Base-by-base conservation (phyloP, 495 filamentous ascomycete species). In the Penicillium ucsense region DNA sequence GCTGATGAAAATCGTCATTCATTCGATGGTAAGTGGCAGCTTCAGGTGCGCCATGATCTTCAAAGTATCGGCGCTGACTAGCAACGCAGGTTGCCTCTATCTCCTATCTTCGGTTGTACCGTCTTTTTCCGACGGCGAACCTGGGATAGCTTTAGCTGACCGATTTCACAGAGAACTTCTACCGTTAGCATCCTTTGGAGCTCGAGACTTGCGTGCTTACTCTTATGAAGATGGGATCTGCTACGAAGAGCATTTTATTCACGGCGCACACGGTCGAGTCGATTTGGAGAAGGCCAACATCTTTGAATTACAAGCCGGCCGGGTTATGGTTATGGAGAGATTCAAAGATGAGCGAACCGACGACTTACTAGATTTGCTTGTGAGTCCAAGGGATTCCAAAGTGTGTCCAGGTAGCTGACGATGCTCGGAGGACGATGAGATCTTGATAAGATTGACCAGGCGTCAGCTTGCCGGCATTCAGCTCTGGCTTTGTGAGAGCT, bases 1-100 rank as follows among this genome's bases (percentile, higher is more conserved):
- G 46, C 56, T 77, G 39, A 60, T 76, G 6, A 71, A 76, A 50
- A 72, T 71, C 4, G 65, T 74, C 52, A 36, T 77, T 8, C 72
- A 74, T 50, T 59, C 63, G 20, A 59, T 60, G 41, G 64, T 66
- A 38, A 1, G 20, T 54, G 65, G 58, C 53, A 43, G 41, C 35
- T 42, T 39, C 10, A 9, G 3, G 2, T 5, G 2, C 28, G 3
- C 30, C 28, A 3, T 40, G 3, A 32, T 38, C 45, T 9, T n/a
- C n/a, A 7, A 38, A n/a, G 27, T 5, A 6, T 47, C 11, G 12
- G 10, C 45, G 33, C 48, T 41, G 33, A 41, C 20, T 27, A 5
- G 7, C 27, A 3, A 12, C 45, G 30, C 31, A 67, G 64, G 41
- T 67, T 35, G 62, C 62, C 28, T 61, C 50, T 29, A 36, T 64